Evolutionary conservation across 768 basidiomycete species (phyloP).

Genomic region (Serendipita sp.): DNA sequence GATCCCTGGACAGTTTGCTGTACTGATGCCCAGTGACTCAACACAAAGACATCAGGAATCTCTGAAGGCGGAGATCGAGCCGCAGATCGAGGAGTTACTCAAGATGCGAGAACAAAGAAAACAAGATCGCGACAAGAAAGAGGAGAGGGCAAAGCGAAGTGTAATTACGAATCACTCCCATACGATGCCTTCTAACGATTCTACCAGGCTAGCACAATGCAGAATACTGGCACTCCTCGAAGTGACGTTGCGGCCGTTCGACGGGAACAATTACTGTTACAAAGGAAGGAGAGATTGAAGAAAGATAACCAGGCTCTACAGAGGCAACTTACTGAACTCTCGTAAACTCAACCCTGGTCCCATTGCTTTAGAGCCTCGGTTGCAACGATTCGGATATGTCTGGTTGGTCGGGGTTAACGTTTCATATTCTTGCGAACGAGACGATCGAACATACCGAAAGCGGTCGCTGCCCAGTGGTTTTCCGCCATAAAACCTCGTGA

Average conservation of each 20-base stretch:
- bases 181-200: not conserved
- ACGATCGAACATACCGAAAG: not conserved
- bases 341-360: not conserved
- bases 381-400: not conserved
- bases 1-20: not conserved
- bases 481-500: not conserved
- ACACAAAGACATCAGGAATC: not conserved
- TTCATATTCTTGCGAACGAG: not conserved
- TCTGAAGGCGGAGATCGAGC: constrained; percentile 1
- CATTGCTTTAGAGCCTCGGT: not conserved
- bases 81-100: not conserved
- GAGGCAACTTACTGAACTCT: not conserved
- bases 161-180: not conserved
- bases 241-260: not conserved
- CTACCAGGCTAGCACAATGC: not conserved
- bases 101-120: not conserved
- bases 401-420: not conserved
- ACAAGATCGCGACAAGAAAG: not conserved
- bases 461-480: not conserved
- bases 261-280: not conserved
- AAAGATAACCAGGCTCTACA: not conserved
- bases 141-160: not conserved
- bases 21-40: not conserved
- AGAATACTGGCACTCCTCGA: not conserved
- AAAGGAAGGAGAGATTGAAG: not conserved